Evolutionary conservation across 2,329 filamentous ascomycete species (phyloP), one percentile per base, ranked within the genome.

Genomic region (Colletotrichum magnum): DNA sequence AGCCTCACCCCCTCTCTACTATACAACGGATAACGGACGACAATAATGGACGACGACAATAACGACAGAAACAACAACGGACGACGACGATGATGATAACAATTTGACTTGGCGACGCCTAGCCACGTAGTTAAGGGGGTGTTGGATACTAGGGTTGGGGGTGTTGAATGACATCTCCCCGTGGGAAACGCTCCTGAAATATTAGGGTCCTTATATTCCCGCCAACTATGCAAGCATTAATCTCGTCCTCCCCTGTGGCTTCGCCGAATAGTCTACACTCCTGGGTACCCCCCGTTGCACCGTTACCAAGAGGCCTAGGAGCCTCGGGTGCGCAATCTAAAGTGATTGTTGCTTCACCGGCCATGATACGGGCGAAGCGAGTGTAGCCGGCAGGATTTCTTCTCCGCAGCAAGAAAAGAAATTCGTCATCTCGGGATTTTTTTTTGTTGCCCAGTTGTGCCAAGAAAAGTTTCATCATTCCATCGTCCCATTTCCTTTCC

Each of bases 401-500:
- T 36, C 28, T 56, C 61, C 39, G 66, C 24, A 60, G 26, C 54
- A 52, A 54, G 26, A 45, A 53, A 54, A 54, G 48, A 41, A 41
- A 45, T 32, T 45, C 50, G 36, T 69, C 62, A 57, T 61, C 56
- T 64, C 61, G 53, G 39, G 48, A 43, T 51, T 58, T 61, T 47
- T 61, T 47, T 65, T 66, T 66, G 59, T 64, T 57, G 66, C 66
- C 56, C 56, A 60, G 26, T 58, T 26, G 57, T 36, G 28, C 32
- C 32, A 53, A 16, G 48, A 66, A 53, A 45, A 52, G 48, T 59
- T 48, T 59, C 26, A 32, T 69, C 65, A 51, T 68, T 66, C 66
- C 66, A 26, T 69, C 66, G 45, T 69, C 56, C 54, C 66, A 24
- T 65, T 65, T 56, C 66, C 66, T 65, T 59, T 61, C 66, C 50